phyloP scores from a whole-genome alignment of 441 rosid species.

The Corymbia calophylla region DNA sequence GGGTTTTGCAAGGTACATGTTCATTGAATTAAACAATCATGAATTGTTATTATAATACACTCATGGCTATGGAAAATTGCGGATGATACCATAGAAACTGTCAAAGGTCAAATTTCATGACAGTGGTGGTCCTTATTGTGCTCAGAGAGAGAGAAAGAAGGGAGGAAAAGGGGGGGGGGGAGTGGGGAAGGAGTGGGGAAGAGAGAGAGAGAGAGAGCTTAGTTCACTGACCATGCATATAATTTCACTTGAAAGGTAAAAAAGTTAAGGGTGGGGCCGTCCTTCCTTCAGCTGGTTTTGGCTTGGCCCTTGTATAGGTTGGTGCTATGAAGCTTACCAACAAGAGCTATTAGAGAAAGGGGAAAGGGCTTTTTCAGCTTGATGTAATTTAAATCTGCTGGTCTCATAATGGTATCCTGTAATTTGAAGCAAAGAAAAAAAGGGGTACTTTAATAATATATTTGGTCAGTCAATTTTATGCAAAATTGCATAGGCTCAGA shows the following conservation, averaged over 20 bases:
- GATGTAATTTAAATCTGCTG: not conserved
- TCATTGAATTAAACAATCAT: not conserved
- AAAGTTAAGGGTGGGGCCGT: too few species aligned
- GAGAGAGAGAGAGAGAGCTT: too few species aligned
- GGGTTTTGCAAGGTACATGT: slow-evolving; percentile 72
- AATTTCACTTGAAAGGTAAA: too few species aligned
- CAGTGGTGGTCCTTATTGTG: not conserved
- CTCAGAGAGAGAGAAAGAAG: too few species aligned
- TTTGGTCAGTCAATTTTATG: not conserved
- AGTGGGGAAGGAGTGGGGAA: too few species aligned
- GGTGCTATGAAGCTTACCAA: too few species aligned
- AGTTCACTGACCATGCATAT: too few species aligned
- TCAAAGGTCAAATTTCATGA: not conserved
- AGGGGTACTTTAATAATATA: not conserved
- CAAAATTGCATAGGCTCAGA: not conserved
- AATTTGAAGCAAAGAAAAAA: not conserved
- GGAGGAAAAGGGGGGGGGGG: too few species aligned
- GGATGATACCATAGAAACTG: not conserved
- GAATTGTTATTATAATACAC: not conserved
- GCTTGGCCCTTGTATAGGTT: too few species aligned
- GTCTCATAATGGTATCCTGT: not conserved
- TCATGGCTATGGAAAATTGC: not conserved
- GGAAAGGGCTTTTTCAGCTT: not conserved
- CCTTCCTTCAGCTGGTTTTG: too few species aligned
- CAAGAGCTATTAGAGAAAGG: too few species aligned